Evolutionary conservation across 164 flowering plant species (phyloP).

Genomic region (Echeveria elegans): DNA sequence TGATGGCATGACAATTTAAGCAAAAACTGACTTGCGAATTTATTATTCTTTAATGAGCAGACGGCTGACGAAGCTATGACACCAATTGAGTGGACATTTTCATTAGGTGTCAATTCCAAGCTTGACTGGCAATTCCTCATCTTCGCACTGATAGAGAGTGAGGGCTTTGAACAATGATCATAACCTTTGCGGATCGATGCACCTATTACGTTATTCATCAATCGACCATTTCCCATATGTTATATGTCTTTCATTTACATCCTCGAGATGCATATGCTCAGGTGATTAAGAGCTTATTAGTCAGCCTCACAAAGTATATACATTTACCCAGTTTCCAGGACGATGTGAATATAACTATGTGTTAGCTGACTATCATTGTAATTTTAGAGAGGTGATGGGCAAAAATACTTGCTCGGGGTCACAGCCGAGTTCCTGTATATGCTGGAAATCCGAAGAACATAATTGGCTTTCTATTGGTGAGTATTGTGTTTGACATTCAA

Average conservation of each 20-base stretch:
- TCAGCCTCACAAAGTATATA: too few species aligned
- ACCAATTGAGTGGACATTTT: conserved; percentile 96
- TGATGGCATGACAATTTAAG: too few species aligned
- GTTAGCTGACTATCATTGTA: neutral
- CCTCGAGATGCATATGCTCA: too few species aligned
- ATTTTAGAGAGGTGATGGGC: conserved; percentile 93
- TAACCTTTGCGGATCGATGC: neutral
- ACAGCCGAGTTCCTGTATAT: conserved; percentile 97
- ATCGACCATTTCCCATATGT: too few species aligned
- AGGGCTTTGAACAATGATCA: neutral
- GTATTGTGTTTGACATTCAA: conserved; percentile 12
- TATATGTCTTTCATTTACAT: too few species aligned
- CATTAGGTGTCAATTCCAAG: conserved; percentile 89
- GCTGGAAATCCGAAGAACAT: conserved; percentile 85
- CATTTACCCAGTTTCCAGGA: neutral
- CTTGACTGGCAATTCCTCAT: conserved; percentile 68
- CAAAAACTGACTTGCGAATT: neutral
- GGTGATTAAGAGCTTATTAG: too few species aligned
- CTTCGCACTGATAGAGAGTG: neutral
- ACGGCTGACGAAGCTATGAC: conserved; percentile 99
- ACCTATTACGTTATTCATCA: neutral
- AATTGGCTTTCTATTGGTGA: conserved; percentile 92
- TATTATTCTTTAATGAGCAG: conserved; percentile 27
- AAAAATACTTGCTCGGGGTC: conserved; percentile 94
- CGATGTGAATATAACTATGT: neutral